Evolutionary conservation across 2,329 filamentous ascomycete species (phyloP).

Genomic region (Ophiostoma ulmi): DNA sequence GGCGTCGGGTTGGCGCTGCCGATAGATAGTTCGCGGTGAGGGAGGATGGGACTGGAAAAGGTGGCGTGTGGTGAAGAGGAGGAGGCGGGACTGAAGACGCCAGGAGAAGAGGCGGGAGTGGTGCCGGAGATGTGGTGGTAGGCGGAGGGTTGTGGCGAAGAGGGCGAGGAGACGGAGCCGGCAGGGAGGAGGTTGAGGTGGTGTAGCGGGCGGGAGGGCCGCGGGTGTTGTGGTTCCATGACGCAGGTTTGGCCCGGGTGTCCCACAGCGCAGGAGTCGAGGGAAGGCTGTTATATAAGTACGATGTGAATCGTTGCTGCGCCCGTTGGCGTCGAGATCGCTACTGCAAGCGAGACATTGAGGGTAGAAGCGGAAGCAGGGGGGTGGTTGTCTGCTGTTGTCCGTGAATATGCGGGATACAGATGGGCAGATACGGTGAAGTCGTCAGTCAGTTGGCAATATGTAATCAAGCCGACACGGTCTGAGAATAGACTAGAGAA

Average conservation of each 20-base stretch:
- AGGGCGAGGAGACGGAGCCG: slow-evolving; percentile 26
- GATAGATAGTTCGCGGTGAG: neutral
- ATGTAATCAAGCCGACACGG: too few species aligned
- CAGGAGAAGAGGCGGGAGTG: slow-evolving; percentile 57
- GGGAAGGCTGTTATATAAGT: neutral
- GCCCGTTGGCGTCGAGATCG: slow-evolving; percentile 21
- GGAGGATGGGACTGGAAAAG: slow-evolving; percentile 40
- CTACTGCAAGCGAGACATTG: slow-evolving; percentile 22
- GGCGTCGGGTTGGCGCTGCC: slow-evolving; percentile 42
- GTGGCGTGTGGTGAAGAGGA: slow-evolving; percentile 35
- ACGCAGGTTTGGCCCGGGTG: slow-evolving; percentile 5
- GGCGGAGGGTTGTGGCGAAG: slow-evolving; percentile 41
- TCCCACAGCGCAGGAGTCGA: slow-evolving; percentile 27
- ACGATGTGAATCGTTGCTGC: slow-evolving; percentile 16
- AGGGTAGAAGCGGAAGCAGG: slow-evolving; percentile 13
- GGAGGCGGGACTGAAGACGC: slow-evolving; percentile 53
- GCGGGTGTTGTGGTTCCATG: slow-evolving; percentile 32
- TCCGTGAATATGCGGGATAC: neutral
- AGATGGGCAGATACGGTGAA: neutral
- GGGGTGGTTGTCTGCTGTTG: neutral
- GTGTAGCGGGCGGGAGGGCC: slow-evolving; percentile 31
- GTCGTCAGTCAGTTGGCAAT: too few species aligned
- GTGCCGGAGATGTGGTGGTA: slow-evolving; percentile 34
- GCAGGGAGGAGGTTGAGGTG: slow-evolving; percentile 36
- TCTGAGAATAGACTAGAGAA: too few species aligned